These are phyloP conservation scores for Amauroascus niger DNA, from an alignment of 2,329 filamentous ascomycete genomes.

Conservation along the genomic window DNA sequence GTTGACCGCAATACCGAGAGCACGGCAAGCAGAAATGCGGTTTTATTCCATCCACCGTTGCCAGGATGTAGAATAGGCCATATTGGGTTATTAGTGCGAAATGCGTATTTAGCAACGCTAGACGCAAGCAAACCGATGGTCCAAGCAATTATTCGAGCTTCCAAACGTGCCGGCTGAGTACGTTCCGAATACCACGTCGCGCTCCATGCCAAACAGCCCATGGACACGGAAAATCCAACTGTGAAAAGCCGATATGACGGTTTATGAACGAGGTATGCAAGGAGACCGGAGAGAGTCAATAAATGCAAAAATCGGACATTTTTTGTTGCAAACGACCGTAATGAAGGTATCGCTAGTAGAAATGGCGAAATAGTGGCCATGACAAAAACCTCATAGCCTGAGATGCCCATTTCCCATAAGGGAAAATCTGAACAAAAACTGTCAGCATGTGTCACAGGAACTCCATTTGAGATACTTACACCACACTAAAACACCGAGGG, in stretches of 20 bases:
- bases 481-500: slow-evolving; percentile 82
- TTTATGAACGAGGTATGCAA: slow-evolving; percentile 65
- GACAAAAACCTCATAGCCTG: slow-evolving; percentile 84
- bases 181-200: slow-evolving; percentile 73
- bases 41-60: slow-evolving; percentile 88
- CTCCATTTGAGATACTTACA: slow-evolving; percentile 51
- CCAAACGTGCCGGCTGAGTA: slow-evolving; percentile 62
- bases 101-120: slow-evolving; percentile 83
- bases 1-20: slow-evolving; percentile 68
- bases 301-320: slow-evolving; percentile 65
- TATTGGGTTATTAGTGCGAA: slow-evolving; percentile 87
- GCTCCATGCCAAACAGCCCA: slow-evolving; percentile 74
- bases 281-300: slow-evolving; percentile 64
- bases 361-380: slow-evolving; percentile 75
- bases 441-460: slow-evolving; percentile 17
- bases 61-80: slow-evolving; percentile 87
- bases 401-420: slow-evolving; percentile 98
- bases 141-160: slow-evolving; percentile 73
- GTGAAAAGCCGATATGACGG: slow-evolving; percentile 69
- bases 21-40: slow-evolving; percentile 65
- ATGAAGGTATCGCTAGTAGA: slow-evolving; percentile 58
- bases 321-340: slow-evolving; percentile 59
- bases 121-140: slow-evolving; percentile 73
- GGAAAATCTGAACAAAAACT: slow-evolving; percentile 62
- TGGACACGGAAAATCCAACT: slow-evolving; percentile 68